Evolutionary conservation across 306 rosid genomes (phyloP), one percentile per base, ranked within the genome.

Genomic region (Quercus rubra): DNA sequence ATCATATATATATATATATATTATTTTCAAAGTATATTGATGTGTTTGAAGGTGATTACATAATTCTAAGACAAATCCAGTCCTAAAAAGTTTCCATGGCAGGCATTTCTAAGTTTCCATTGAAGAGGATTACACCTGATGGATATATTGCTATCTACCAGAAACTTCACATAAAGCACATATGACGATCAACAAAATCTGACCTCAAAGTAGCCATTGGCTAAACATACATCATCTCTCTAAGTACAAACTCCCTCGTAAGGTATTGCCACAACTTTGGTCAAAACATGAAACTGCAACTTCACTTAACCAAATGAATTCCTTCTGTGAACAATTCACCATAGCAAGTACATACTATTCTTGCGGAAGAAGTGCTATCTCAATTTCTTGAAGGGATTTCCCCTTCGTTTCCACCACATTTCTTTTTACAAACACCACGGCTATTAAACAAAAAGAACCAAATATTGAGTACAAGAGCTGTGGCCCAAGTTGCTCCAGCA

Each of bases 351-450:
- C 38, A 74, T 74, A 49, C 83, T 90, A 91, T 64, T 95, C 92
- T 76, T 90, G 96, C 6, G 97, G 91, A 78, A 95, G 98, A 80
- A 95, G 98, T 3, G 99, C 98, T 51, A 95, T 95, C 89, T 95
- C 99, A 72, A 95, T 95, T 80, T 95, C 99, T 73, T 95, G 98
- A 83, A 95, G 99, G 7, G 99, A 89, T 84, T 88, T 95, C 58
- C 99, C 99, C 84, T 95, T 95, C 75, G 99, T 95, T 89, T 95
- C 99, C 56, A 95, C 85, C 79, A 95, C 98, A 78, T 92, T 87
- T 81, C 90, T 88, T 84, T 89, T 95, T 27, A 95, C 98, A 71
- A 95, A 95, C 64, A 85, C 81, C 43, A 95, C 97, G 43, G 97
- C 98, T 79, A 89, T 77, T 76, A 91, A 30, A 87, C 99, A 95